Evolutionary conservation across 139 green algal genomes (phyloP), one percentile per base, ranked within the genome.

Genomic region (Micromonas pusilla): DNA sequence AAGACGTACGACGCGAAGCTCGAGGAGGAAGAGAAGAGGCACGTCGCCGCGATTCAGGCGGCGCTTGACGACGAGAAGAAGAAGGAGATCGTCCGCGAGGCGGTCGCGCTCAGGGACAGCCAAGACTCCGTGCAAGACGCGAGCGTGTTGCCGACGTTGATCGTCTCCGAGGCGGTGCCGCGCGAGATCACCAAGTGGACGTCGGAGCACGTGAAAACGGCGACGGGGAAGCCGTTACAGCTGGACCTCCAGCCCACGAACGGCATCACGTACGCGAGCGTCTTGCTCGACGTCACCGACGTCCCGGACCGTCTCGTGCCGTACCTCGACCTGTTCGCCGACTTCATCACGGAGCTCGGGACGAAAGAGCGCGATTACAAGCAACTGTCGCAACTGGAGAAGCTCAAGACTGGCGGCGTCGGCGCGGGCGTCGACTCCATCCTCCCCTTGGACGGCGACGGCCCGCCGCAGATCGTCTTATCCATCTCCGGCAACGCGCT

Each of bases 171-270:
- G 53, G 64, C 62, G 25, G 64, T 80, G 21, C 38, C 39, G 19
- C 57, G 30, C 37, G 25, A 39, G 23, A 65, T 74, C 52, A 67
- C 68, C n/a, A 38, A 52, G 5, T 78, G 54, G 53, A 33, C n/a
- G 28, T 70, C 52, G n/a, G 33, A 70, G 30, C 5, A 64, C 26
- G 28, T 16, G 23, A 75, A 64, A 32, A 65, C 28, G 16, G 25
- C 26, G 19, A 37, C 23, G 5, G 75, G 65, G 9, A 28, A 66
- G 28, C 37, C 36, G n/a, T 37, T 80, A 34, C 75, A 80, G 32
- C 19, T 72, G 20, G 75, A 80, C 75, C 63, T 54, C 36, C 75
- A 80, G 52, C 75, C 75, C 62, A 80, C 75, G 63, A 80, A 80
- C 52, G 75, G 75, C 3, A 30, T 80, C 1, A 72, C 52, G 21